Conservation (phyloP, 2,329 filamentous ascomycete species). For the Neonectria ditissima region DNA sequence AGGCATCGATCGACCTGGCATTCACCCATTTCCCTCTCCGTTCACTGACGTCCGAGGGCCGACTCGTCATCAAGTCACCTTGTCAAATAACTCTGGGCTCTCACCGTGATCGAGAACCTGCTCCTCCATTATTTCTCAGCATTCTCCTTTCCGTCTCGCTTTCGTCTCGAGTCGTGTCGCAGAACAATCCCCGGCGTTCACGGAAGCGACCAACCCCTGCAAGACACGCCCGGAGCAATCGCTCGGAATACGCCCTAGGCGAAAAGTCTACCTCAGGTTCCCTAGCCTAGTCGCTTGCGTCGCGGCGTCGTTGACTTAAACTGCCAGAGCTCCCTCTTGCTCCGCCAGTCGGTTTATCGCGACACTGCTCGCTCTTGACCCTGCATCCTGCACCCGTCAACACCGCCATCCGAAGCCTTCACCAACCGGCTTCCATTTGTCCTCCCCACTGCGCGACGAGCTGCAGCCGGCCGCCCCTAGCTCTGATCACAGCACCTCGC, state of each 20-base stretch:
- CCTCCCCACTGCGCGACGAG: constrained; percentile 23
- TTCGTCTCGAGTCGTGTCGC: constrained; percentile 42
- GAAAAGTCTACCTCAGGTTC: constrained; percentile 11
- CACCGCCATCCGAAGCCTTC: constrained; percentile 7
- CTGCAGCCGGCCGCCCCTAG: constrained; percentile 23
- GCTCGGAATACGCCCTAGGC: constrained; percentile 6
- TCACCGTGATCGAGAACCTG: constrained; percentile 2
- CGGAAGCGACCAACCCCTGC: constrained; percentile 5
- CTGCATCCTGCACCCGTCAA: neutral
- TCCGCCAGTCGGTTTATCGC: constrained; percentile 29
- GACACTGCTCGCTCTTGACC: constrained; percentile 5
- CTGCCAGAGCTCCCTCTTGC: constrained; percentile 21
- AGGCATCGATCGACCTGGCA: constrained; percentile 9
- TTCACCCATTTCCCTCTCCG: neutral
- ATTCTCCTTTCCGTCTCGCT: constrained; percentile 34
- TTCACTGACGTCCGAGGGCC: neutral
- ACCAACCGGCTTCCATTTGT: constrained; percentile 30
- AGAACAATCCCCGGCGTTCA: constrained; percentile 32
- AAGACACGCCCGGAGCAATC: neutral
- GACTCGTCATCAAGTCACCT: neutral
- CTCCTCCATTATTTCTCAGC: constrained; percentile 5
- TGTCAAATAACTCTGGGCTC: neutral
- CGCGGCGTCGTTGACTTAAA: neutral
- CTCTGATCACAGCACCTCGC: constrained; percentile 36
- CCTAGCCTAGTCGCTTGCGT: neutral